Base-by-base conservation (phyloP, 257 asterid species). In the Fraxinus anomala region DNA sequence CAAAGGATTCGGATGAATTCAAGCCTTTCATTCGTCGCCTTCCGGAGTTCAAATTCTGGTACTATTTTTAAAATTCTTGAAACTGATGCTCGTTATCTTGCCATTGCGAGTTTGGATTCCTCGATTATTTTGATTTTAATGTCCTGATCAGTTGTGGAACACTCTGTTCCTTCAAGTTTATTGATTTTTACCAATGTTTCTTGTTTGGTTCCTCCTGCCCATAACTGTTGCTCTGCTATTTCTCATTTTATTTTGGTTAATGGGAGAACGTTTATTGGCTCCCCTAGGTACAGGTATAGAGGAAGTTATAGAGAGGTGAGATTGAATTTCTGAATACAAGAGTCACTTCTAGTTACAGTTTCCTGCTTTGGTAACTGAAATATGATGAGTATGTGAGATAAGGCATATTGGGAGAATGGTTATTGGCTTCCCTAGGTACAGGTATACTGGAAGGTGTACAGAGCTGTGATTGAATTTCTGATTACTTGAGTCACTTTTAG, bases 401-500 rank as follows among this genome's bases (percentile, higher is more conserved):
- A 5, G 39, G 39, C 39, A 36, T 5, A 0, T 36, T 49, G 11
- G 72, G 81, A 47, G 73, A 26, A 56, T 47, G 26, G 67, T 59
- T 59, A 59, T 21, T 59, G 67, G 28, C 61, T 33, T 71, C 5
- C 13, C 34, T 68, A 59, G 9, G 13, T 34, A 19, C 66, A 63
- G 16, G 30, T 28, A 40, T 24, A 66, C 30, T 6, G 23, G 61
- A 61, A 66, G 59, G 59, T 69, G 63, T 73, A 23, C 13, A 49
- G 33, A 68, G 72, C 30, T 74, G 63, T 74, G 31, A 34, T 44
- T 30, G 76, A 76, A 30, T 77, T 63, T 39, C 37, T 13, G 24
- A 73, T 77, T n/a, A 5, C 56, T 11, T 26, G 63, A 63, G 79
- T 24, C 74, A 37, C 63, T 72, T 72, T 28, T n/a, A 66, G 47